These are phyloP conservation scores for Talaromyces wortmannii DNA, from an alignment of 495 filamentous ascomycete genomes.

Conservation along the genomic window DNA sequence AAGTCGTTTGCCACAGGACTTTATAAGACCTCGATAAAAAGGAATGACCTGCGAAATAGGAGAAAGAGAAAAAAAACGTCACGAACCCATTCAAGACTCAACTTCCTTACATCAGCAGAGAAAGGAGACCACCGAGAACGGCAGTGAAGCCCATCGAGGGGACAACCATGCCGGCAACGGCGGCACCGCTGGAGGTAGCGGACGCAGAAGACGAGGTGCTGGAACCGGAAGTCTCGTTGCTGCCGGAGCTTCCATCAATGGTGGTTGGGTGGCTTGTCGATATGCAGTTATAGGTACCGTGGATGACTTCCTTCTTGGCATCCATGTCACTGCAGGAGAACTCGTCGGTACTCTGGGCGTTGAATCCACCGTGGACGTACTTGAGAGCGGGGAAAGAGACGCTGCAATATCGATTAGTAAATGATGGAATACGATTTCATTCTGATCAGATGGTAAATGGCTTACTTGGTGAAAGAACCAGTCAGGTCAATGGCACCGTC, in stretches of 20 bases:
- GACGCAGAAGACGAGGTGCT: constrained; percentile 23
- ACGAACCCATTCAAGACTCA: constrained; percentile 14
- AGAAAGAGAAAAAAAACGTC: constrained; percentile 24
- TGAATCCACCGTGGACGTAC: constrained; percentile 80
- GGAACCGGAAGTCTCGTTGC: constrained; percentile 19
- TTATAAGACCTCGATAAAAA: constrained; percentile 17
- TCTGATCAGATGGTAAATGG: constrained; percentile 7
- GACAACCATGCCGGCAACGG: constrained; percentile 28
- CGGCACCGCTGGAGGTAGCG: constrained; percentile 25
- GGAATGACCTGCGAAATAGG: background rate
- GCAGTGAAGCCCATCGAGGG: constrained; percentile 37
- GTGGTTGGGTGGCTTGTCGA: constrained; percentile 32
- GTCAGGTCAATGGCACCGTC: constrained; percentile 83
- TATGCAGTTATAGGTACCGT: constrained; percentile 57
- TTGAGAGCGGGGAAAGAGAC: constrained; percentile 60
- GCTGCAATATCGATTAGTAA: constrained; percentile 33
- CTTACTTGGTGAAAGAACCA: constrained; percentile 79
- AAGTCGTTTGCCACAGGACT: constrained; percentile 27
- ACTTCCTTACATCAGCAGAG: constrained; percentile 35
- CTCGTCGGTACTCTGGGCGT: constrained; percentile 66
- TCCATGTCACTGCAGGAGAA: constrained; percentile 50
- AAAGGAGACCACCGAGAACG: constrained; percentile 35
- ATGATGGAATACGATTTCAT: too few relatives aligned
- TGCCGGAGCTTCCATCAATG: constrained; percentile 38
- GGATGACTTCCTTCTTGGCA: constrained; percentile 42